A percentile compares a stretch with the other conserved stretches of the same genome.
Conservation (phyloP, 441 rosid species). For the Populus hybrid region DNA sequence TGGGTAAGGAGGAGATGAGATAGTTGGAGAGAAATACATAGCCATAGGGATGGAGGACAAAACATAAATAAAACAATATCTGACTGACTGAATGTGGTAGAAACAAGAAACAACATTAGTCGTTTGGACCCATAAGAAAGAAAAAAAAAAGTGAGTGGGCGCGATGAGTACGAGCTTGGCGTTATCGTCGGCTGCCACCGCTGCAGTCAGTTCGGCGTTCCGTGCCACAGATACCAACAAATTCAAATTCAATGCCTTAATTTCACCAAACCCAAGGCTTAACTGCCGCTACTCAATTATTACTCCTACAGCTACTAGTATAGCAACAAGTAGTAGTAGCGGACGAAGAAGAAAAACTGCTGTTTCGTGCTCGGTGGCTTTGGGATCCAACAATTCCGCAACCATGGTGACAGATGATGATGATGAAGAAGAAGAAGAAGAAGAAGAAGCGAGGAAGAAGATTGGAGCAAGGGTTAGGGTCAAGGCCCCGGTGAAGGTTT, state of each 20-base stretch:
- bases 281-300: background rate
- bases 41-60: background rate
- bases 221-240: background rate
- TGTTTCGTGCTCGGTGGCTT: constrained; percentile 35
- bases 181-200: background rate
- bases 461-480: constrained; percentile 77
- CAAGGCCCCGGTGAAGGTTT: constrained; percentile 74
- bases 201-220: background rate
- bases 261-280: background rate
- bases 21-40: background rate
- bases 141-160: background rate
- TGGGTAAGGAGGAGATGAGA: background rate
- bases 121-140: background rate
- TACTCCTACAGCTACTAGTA: background rate
- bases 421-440: too few species aligned
- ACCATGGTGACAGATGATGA: too few species aligned
- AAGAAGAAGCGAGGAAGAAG: constrained; percentile 30
- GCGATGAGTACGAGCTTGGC: background rate
- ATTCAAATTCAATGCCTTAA: background rate
- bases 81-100: background rate
- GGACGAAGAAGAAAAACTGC: constrained; percentile 8
- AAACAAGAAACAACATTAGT: background rate
- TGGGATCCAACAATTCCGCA: constrained; percentile 30
- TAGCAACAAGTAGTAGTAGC: background rate
- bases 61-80: background rate